Conservation (phyloP, 1,139 yeast genomes). For the Pichia sp. region DNA sequence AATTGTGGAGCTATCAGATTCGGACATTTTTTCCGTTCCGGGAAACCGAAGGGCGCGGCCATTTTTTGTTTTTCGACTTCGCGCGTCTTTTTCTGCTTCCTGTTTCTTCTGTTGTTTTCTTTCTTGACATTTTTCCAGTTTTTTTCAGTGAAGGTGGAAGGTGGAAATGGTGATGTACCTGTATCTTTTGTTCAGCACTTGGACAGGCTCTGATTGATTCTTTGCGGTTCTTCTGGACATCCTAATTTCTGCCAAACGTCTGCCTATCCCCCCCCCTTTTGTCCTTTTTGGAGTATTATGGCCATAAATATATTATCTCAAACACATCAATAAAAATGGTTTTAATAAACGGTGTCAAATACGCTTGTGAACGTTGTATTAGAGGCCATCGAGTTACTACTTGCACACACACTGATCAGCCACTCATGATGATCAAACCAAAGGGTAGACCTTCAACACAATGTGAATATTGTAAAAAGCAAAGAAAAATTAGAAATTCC, state of each 20-base stretch:
- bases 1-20: no score
- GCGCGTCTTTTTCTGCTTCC: not conserved
- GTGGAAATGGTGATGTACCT: no score
- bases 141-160: no score
- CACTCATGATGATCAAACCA: conserved; percentile 86
- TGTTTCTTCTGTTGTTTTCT: not conserved
- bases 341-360: conserved; percentile 81
- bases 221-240: no score
- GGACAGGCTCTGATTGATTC: no score
- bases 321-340: conserved; percentile 48
- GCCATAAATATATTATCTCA: not conserved
- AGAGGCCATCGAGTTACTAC: conserved; percentile 94
- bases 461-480: conserved; percentile 80
- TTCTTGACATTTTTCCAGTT: not conserved
- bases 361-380: conserved; percentile 94
- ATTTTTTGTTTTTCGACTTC: not conserved
- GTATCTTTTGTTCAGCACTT: no score
- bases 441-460: conserved; percentile 95
- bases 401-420: conserved; percentile 88
- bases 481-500: conserved; percentile 60
- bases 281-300: not conserved
- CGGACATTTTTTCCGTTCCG: no score
- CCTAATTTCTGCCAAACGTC: no score
- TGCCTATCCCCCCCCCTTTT: not conserved
- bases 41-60: not conserved